phyloP scores from a whole-genome alignment of 768 basidiomycete genomes.

The Suillus decipiens region DNA sequence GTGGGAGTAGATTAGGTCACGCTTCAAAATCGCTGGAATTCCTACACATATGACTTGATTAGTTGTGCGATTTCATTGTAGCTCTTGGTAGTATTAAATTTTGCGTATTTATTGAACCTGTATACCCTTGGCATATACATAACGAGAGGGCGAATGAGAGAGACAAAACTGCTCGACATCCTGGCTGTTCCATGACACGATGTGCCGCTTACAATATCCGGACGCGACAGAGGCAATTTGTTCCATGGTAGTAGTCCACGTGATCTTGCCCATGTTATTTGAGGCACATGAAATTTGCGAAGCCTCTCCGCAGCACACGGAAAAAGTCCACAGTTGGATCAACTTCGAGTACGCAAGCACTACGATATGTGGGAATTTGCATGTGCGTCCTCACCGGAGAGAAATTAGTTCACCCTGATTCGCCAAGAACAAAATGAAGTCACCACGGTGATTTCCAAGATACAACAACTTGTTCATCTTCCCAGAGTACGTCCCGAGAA shows the following conservation, averaged over 20 bases:
- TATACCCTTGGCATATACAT: neutral
- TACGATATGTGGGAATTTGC: neutral
- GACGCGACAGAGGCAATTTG: neutral
- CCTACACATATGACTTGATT: neutral
- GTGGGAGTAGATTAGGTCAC: neutral
- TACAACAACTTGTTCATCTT: neutral
- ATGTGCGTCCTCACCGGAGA: neutral
- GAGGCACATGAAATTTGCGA: neutral
- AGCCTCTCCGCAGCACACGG: neutral
- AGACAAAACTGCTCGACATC: neutral
- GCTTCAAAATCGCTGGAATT: neutral
- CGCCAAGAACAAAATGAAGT: neutral
- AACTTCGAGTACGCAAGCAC: neutral
- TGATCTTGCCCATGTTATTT: neutral
- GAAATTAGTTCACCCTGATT: neutral
- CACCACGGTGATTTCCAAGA: neutral
- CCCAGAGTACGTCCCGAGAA: neutral
- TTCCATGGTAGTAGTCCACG: too few relatives aligned
- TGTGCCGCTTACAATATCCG: neutral
- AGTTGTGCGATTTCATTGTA: neutral
- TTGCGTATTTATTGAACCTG: neutral
- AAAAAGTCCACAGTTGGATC: neutral
- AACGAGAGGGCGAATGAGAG: neutral
- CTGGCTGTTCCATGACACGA: neutral
- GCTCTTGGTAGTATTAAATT: neutral